A percentile compares a stretch with the other conserved stretches of the same genome.
These are phyloP conservation scores for Endocarpon pusillum DNA, from an alignment of 495 filamentous ascomycete species.

Conservation along the genomic window DNA sequence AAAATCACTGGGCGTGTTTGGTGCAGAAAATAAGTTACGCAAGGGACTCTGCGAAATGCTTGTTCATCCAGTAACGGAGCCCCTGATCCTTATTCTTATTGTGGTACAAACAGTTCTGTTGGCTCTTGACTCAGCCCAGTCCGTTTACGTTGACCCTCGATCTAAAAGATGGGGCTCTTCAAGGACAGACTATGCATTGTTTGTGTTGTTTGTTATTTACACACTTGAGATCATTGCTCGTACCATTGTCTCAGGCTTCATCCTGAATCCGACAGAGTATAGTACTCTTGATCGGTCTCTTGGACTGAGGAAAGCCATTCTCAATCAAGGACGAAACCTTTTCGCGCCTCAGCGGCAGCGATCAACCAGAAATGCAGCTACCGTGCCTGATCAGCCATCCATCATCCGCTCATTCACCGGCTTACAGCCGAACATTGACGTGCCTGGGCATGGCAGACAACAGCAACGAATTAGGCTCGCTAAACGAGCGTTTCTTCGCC, in stretches of 20 bases:
- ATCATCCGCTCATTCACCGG: conserved; percentile 74
- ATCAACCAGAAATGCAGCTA: conserved; percentile 28
- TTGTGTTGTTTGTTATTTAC: conserved; percentile 78
- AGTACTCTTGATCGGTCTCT: conserved; percentile 58
- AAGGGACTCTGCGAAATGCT: conserved; percentile 66
- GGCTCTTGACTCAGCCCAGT: conserved; percentile 58
- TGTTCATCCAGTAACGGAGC: conserved; percentile 78
- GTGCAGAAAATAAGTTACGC: conserved; percentile 57
- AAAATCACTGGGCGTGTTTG: conserved; percentile 70
- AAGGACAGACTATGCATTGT: conserved; percentile 60
- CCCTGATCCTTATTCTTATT: conserved; percentile 73
- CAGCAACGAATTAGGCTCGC: conserved; percentile 73
- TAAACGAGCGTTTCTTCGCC: conserved; percentile 79
- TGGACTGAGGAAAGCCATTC: conserved; percentile 53
- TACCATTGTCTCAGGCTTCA: conserved; percentile 78
- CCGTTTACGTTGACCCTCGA: conserved; percentile 38
- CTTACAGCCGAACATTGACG: conserved; percentile 37
- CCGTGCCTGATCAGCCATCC: conserved; percentile 39
- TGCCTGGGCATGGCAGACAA: conserved; percentile 50
- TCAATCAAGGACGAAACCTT: conserved; percentile 55
- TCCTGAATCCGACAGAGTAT: conserved; percentile 76
- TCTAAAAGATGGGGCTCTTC: conserved; percentile 43
- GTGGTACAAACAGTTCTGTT: conserved; percentile 75
- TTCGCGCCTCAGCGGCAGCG: conserved; percentile 64
- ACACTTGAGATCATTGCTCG: conserved; percentile 69